Percentiles rank a stretch among this genome's conserved stretches.
These are phyloP conservation scores for Claviceps purpurea DNA, from an alignment of 2,329 filamentous ascomycete genomes.

Conservation along the genomic window DNA sequence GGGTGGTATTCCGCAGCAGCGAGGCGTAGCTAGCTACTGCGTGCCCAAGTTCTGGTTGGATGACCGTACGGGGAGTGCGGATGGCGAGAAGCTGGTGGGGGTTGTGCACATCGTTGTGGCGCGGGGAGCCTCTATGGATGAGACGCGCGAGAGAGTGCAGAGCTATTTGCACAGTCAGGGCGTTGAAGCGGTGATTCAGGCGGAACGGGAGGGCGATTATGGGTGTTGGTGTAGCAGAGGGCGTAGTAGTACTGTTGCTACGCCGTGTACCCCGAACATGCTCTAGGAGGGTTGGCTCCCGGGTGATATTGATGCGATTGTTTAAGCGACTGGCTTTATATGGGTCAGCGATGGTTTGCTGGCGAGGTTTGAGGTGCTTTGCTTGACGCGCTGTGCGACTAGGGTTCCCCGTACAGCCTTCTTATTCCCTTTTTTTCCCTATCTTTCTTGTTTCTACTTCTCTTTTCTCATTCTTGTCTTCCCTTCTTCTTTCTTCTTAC, in stretches of 20 bases:
- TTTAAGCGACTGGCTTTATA: neutral
- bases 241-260: constrained; percentile 13
- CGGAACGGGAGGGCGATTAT: constrained; percentile 68
- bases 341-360: neutral
- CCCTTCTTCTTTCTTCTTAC: neutral
- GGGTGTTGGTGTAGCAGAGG: constrained; percentile 43
- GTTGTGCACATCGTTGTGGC: constrained; percentile 77
- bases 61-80: constrained; percentile 39
- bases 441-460: neutral
- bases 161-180: constrained; percentile 56
- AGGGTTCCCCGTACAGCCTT: no score
- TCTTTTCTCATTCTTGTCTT: neutral
- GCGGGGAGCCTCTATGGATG: constrained; percentile 59
- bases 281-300: constrained; percentile 13
- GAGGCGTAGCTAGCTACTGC: constrained; percentile 74
- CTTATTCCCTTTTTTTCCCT: neutral
- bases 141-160: constrained; percentile 66
- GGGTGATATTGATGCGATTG: neutral
- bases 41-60: constrained; percentile 90
- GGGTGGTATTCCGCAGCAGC: constrained; percentile 66
- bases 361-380: neutral
- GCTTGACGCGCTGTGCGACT: neutral
- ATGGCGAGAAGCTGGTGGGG: constrained; percentile 50
- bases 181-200: constrained; percentile 76
- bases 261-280: constrained; percentile 21